Conservation (phyloP, 768 basidiomycete genomes). For the Lactifluus subvellereus region DNA sequence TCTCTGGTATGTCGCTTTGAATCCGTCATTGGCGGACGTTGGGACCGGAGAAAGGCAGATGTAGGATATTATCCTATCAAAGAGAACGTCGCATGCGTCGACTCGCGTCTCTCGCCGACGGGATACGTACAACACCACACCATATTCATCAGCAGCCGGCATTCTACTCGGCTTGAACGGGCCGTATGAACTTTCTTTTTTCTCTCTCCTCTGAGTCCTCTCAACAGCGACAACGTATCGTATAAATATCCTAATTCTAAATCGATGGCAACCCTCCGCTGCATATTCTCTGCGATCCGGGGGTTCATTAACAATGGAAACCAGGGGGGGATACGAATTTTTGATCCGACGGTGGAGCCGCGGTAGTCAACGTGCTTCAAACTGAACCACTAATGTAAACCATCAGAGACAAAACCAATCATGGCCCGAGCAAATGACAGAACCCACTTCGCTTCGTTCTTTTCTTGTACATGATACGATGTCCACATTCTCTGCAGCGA, state of each 20-base stretch:
- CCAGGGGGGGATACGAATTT: too few species aligned
- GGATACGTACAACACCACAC: not conserved
- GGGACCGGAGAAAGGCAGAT: not conserved
- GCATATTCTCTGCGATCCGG: too few species aligned
- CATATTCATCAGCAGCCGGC: too few species aligned
- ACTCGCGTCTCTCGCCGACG: not conserved
- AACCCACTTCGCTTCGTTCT: conserved; percentile 85
- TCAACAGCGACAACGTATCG: too few species aligned
- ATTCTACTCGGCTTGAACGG: not conserved
- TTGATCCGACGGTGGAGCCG: too few species aligned
- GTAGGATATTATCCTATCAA: conserved; percentile 1
- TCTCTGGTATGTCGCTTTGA: conserved; percentile 53
- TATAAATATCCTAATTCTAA: too few species aligned
- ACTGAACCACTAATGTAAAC: conserved; percentile 62
- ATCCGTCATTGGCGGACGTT: conserved; percentile 24
- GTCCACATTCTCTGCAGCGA: conserved; percentile 93
- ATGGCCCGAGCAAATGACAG: not conserved
- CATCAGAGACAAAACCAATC: not conserved
- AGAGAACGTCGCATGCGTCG: conserved; percentile 8
- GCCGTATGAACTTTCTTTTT: not conserved
- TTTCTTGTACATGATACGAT: conserved; percentile 99
- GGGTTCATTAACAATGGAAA: too few species aligned
- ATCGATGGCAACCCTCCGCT: too few species aligned
- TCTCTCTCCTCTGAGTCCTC: not conserved
- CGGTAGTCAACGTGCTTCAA: conserved; percentile 28